Evolutionary conservation across 352 stramenopile species (phyloP).

Genomic region (Stramenopiles sp.): DNA sequence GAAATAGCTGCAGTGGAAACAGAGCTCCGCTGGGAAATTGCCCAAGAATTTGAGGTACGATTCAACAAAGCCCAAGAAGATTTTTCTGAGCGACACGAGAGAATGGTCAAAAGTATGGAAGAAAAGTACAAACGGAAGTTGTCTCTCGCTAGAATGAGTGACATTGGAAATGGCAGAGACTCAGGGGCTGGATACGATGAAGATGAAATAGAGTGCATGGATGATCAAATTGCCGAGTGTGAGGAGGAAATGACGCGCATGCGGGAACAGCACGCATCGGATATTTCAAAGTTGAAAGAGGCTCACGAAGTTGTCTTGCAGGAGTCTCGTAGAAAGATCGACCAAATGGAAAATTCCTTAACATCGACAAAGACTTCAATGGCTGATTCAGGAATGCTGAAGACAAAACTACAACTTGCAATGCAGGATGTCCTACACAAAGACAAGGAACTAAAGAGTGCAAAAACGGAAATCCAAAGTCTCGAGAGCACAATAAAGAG

Average conservation of each 20-base stretch:
- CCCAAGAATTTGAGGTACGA: background rate
- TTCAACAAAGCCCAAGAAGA: background rate
- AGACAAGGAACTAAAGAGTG: too few relatives aligned
- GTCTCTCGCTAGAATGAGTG: background rate
- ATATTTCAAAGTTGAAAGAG: background rate
- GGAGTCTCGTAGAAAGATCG: too few relatives aligned
- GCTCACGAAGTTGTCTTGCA: too few relatives aligned
- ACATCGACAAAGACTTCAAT: too few relatives aligned
- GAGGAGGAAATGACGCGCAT: background rate
- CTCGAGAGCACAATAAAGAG: too few relatives aligned
- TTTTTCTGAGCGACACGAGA: background rate
- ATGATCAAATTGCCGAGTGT: constrained; percentile 4
- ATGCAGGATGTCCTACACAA: too few relatives aligned
- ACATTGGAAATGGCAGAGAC: background rate
- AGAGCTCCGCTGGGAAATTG: background rate
- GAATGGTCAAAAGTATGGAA: background rate
- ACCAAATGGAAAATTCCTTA: too few relatives aligned
- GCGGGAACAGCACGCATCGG: background rate
- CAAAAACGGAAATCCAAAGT: too few relatives aligned
- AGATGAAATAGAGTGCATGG: background rate
- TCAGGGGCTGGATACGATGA: background rate
- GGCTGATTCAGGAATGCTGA: too few relatives aligned
- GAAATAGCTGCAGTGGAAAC: background rate
- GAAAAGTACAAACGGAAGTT: background rate
- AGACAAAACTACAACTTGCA: too few relatives aligned